These are phyloP conservation scores for Rhynchospora pubera DNA, from an alignment of 176 grass and related monocot genomes.

Conservation along the genomic window DNA sequence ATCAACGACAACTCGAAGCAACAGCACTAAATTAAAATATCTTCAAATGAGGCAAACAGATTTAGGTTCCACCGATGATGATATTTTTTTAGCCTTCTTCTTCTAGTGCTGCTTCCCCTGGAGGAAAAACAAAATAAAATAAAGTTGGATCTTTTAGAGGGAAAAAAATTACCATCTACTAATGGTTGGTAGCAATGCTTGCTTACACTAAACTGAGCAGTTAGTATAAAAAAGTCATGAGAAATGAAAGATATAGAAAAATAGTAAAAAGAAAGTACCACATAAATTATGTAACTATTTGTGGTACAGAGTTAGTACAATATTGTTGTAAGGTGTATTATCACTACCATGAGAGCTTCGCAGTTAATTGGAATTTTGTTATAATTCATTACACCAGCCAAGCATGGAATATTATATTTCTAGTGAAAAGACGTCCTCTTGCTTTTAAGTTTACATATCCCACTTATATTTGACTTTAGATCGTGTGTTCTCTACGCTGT, in stretches of 20 bases:
- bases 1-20: too few species aligned
- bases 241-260: background rate
- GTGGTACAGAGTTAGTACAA: background rate
- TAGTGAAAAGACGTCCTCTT: background rate
- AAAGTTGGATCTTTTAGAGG: background rate
- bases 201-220: background rate
- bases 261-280: background rate
- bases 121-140: background rate
- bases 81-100: slow-evolving; percentile 71
- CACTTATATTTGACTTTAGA: background rate
- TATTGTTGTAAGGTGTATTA: background rate
- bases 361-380: background rate
- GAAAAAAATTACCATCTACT: background rate
- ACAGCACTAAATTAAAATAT: background rate
- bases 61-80: slow-evolving; percentile 36
- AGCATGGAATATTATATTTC: background rate
- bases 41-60: slow-evolving; percentile 44
- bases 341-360: background rate
- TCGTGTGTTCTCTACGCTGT: background rate
- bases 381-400: background rate
- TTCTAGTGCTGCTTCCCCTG: slow-evolving; percentile 57
- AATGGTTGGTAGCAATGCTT: background rate
- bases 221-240: background rate
- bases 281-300: background rate
- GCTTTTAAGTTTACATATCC: background rate